Percentiles rank a stretch among this genome's conserved stretches.
phyloP scores from a whole-genome alignment of 371 early-diverging fungal genomes.

The Scutellospora calospora region DNA sequence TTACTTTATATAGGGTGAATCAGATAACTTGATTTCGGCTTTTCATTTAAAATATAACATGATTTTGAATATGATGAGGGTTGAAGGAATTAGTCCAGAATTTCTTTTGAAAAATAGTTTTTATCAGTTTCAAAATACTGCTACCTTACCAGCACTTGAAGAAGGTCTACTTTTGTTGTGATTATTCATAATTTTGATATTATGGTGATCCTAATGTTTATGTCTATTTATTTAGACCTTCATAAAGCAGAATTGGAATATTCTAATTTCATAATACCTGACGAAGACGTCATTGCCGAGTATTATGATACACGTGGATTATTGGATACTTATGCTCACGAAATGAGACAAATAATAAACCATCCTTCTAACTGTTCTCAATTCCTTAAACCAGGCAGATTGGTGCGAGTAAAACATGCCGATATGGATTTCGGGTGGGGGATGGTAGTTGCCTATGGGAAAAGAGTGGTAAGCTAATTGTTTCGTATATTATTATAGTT shows the following conservation, averaged over 20 bases:
- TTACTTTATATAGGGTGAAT: constrained; percentile 65
- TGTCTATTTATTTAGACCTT: constrained; percentile 51
- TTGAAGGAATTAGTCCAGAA: constrained; percentile 97
- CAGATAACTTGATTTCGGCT: constrained; percentile 96
- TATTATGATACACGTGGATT: constrained; percentile 85
- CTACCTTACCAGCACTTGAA: constrained; percentile 84
- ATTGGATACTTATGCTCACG: constrained; percentile 68
- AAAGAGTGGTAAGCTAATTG: constrained; percentile 10
- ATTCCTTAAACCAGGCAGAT: constrained; percentile 90
- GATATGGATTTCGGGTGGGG: constrained; percentile 96
- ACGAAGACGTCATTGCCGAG: constrained; percentile 74
- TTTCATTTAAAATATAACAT: constrained; percentile 99
- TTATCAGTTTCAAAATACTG: constrained; percentile 95
- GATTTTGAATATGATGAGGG: constrained; percentile 97
- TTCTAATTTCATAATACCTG: constrained; percentile 64
- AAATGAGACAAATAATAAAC: constrained; percentile 80
- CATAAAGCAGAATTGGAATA: constrained; percentile 66
- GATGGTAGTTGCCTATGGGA: constrained; percentile 67
- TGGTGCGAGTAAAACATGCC: constrained; percentile 73
- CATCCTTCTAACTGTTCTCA: constrained; percentile 84
- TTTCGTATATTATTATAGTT: neutral
- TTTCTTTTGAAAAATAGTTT: constrained; percentile 96
- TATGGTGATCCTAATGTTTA: neutral
- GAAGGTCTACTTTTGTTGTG: constrained; percentile 46
- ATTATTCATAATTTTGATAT: neutral